Evolutionary conservation across 345 rosid species (phyloP), one percentile per base, ranked within the genome.

Genomic region (Firmiana major): DNA sequence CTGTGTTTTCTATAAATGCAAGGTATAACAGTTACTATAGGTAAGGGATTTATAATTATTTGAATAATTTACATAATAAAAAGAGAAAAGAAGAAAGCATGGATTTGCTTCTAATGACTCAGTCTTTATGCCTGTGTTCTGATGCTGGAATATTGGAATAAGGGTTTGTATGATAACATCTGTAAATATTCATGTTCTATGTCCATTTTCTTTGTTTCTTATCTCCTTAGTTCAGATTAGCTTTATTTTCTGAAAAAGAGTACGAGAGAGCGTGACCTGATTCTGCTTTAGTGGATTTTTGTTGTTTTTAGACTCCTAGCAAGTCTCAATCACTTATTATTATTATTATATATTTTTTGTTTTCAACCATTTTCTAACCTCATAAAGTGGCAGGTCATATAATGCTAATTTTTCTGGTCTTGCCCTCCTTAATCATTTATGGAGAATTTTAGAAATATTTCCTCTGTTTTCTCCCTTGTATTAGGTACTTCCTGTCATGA

Each of bases 401-500:
- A 31, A 74, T 74, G 6, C 77, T 43, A 43, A 64, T 54, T n/a
- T 66, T 76, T 65, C 17, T 66, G 73, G 38, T 49, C 26, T 49
- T 65, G 17, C 53, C 19, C 43, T 49, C 43, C 36, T 55, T 66
- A 31, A 38, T 42, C 28, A 22, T 15, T 49, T 51, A 38, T 43
- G 7, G 26, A 55, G 7, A 77, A 43, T 58, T 17, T 76, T 57
- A 67, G 49, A 11, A 42, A 48, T 34, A n/a, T 17, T 38, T 21
- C 36, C 34, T 67, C 17, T 54, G 38, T 19, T 62, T 15, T 51
- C 75, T 73, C 59, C 51, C 60, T 46, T 81, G 74, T 63, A 71
- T 65, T 85, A 96, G 99, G 99, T 92, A 76, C 97, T 93, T 78
- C 99, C 98, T 80, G 94, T 96, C 79, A 93, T 93, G 99, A 93